Percentiles rank a stretch among this genome's conserved stretches.
Conservation (phyloP, 257 asterid species). For the Solanum phureja region DNA sequence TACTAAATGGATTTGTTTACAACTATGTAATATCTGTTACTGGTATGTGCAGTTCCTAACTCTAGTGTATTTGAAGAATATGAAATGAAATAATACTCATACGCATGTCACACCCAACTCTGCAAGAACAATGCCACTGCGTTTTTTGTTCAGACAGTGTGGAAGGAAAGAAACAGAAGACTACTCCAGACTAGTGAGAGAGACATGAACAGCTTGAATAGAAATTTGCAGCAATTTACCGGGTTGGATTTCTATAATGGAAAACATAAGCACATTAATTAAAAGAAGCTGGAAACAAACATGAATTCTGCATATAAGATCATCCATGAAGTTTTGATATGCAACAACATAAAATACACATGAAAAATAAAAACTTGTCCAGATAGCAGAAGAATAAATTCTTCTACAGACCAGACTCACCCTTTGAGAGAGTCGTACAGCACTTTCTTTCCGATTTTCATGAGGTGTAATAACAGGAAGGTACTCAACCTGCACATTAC, state of each 20-base stretch:
- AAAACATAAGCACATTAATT: background rate
- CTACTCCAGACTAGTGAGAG: background rate
- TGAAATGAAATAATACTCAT: background rate
- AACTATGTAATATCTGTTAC: background rate
- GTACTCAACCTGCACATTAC: conserved; percentile 60
- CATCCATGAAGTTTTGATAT: background rate
- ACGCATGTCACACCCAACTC: background rate
- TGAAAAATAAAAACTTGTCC: background rate
- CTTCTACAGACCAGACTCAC: conserved; percentile 32
- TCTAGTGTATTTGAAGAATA: background rate
- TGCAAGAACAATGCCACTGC: background rate
- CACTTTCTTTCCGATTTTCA: conserved; percentile 70
- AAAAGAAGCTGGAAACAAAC: background rate
- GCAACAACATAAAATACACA: background rate
- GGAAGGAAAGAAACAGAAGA: background rate
- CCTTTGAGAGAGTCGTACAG: conserved; percentile 58
- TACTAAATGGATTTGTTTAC: background rate
- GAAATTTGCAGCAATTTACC: background rate
- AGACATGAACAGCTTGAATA: background rate
- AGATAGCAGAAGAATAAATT: background rate
- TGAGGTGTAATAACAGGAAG: conserved; percentile 76
- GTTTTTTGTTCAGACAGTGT: background rate
- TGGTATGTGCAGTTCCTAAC: background rate
- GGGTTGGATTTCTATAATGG: background rate
- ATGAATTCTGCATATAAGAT: background rate